These are phyloP conservation scores for Trypanosoma theileri DNA, from an alignment of 208 protist species.

Conservation along the genomic window DNA sequence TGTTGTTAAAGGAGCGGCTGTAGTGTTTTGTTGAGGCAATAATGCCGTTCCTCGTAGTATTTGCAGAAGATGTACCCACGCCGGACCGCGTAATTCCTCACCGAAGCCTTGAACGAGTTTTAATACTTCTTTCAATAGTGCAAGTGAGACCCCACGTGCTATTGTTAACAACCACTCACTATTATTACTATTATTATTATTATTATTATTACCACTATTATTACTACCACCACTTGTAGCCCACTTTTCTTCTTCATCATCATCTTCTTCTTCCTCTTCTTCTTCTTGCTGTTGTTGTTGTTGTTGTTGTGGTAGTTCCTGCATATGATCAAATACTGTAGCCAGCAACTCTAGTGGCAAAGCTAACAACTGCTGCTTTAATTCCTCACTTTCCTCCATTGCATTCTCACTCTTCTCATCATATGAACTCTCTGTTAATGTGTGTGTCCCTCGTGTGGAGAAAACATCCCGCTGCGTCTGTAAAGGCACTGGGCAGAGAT, in stretches of 20 bases:
- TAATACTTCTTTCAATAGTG: constrained; percentile 36
- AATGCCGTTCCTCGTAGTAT: constrained; percentile 45
- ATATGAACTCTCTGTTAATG: neutral
- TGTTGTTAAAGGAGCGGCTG: neutral
- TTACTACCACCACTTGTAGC: neutral
- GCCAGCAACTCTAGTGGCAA: constrained; percentile 20
- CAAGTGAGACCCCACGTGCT: constrained; percentile 11
- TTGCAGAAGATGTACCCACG: constrained; percentile 52
- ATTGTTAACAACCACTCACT: neutral
- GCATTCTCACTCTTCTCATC: neutral
- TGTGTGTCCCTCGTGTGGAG: neutral
- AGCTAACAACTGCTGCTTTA: constrained; percentile 8
- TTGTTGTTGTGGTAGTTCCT: neutral
- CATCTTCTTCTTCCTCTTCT: neutral
- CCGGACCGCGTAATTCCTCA: constrained; percentile 44
- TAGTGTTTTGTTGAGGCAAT: neutral
- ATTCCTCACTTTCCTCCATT: neutral
- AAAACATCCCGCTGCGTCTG: neutral
- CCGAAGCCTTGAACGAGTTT: constrained; percentile 65
- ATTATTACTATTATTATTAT: neutral
- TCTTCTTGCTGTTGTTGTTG: neutral
- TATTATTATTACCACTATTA: neutral
- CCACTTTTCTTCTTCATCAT: no score
- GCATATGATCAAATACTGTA: constrained; percentile 14
- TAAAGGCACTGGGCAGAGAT: neutral